phyloP scores from a whole-genome alignment of 805 yeast genomes.

The Pichia kluyveri region DNA sequence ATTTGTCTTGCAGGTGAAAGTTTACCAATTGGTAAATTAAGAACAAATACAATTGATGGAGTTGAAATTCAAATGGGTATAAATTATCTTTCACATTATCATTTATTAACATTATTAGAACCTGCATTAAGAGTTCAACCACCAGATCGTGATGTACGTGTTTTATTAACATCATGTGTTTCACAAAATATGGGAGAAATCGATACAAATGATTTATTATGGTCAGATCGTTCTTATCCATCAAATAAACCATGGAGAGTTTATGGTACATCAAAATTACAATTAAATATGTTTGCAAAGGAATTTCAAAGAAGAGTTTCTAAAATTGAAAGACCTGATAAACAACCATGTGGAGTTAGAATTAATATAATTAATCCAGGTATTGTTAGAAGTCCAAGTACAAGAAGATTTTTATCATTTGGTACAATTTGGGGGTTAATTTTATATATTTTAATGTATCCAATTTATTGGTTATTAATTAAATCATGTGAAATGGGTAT shows the following conservation, averaged over 20 bases:
- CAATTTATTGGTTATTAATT: conserved; percentile 73
- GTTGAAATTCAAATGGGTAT: conserved; percentile 77
- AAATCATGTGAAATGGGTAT: conserved; percentile 74
- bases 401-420: conserved; percentile 66
- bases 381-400: conserved; percentile 77
- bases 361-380: conserved; percentile 87
- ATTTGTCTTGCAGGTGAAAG: conserved; percentile 81
- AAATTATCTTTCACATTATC: conserved; percentile 76
- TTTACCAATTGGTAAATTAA: conserved; percentile 57
- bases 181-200: conserved; percentile 67
- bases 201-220: conserved; percentile 53
- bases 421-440: conserved; percentile 59
- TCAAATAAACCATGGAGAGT: conserved; percentile 58
- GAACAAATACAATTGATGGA: conserved; percentile 71
- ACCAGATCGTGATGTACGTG: conserved; percentile 87
- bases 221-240: conserved; percentile 53
- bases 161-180: conserved; percentile 70
- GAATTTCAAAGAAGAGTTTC: conserved; percentile 66
- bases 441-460: conserved; percentile 61
- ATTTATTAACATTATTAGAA: conserved; percentile 66
- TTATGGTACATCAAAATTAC: conserved; percentile 75
- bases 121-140: conserved; percentile 87
- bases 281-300: conserved; percentile 64
- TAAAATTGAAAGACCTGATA: conserved; percentile 56
- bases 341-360: conserved; percentile 59